These are phyloP conservation scores for Carpinus fangiana DNA, from an alignment of 306 rosid species.

Conservation along the genomic window DNA sequence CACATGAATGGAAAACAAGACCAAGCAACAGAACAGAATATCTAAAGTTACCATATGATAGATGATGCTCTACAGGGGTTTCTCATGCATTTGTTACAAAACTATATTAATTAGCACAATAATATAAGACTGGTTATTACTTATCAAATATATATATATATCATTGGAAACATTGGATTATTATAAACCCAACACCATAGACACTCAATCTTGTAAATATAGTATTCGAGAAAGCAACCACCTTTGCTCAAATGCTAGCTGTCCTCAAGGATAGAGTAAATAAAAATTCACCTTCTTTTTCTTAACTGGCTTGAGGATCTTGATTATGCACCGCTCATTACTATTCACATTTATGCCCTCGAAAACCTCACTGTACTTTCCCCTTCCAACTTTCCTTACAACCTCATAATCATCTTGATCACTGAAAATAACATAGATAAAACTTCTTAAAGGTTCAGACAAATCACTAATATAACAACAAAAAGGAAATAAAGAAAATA, in stretches of 20 bases:
- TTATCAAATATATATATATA: neutral
- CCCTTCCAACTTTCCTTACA: constrained; percentile 96
- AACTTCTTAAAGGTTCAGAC: neutral
- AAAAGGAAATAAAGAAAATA: neutral
- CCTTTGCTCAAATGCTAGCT: neutral
- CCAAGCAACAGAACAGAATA: neutral
- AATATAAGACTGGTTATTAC: too few species aligned
- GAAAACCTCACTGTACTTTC: constrained; percentile 96
- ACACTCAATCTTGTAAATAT: neutral
- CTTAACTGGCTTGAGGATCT: constrained; percentile 99
- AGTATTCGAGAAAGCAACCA: neutral
- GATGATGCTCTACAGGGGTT: neutral
- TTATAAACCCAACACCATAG: neutral
- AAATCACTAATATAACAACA: neutral
- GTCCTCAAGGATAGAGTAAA: constrained; percentile 2
- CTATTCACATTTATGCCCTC: constrained; percentile 87
- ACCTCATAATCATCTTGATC: constrained; percentile 98
- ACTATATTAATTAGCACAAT: neutral
- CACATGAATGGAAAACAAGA: neutral
- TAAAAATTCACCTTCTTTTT: constrained; percentile 76
- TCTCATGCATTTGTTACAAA: neutral
- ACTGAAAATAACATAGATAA: constrained; percentile 36
- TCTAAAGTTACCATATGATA: neutral
- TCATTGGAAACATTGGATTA: neutral
- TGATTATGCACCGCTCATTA: constrained; percentile 86